phyloP scores from a whole-genome alignment of 192 early-diverging fungal genomes.

The Paraglomus brasilianum region DNA sequence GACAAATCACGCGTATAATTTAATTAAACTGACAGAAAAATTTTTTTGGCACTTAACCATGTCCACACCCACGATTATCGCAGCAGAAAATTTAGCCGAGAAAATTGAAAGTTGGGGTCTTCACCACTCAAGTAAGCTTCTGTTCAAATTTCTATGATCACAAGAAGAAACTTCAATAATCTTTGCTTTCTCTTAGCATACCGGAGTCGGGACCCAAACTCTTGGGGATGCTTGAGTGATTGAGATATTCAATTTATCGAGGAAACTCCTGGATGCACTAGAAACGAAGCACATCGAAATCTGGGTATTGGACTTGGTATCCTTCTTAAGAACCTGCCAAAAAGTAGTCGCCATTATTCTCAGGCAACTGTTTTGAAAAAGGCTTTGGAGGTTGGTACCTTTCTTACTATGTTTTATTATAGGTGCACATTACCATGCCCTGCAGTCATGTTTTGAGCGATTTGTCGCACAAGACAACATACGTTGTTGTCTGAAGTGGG shows the following conservation, averaged over 20 bases:
- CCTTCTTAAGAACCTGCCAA: slow-evolving; percentile 15
- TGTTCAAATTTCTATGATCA: slow-evolving; percentile 1
- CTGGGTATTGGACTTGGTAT: slow-evolving; percentile 8
- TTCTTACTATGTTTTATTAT: slow-evolving; percentile 11
- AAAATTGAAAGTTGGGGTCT: too few relatives aligned
- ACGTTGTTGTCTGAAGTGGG: slow-evolving; percentile 20
- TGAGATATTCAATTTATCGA: slow-evolving; percentile 12
- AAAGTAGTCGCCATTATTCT: background rate
- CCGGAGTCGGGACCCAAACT: background rate
- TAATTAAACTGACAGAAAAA: too few relatives aligned
- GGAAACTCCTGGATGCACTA: background rate
- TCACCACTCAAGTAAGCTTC: slow-evolving; percentile 9
- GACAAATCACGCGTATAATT: too few relatives aligned
- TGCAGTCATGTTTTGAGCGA: slow-evolving; percentile 26
- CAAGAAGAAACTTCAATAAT: background rate
- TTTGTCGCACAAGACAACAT: slow-evolving; percentile 19
- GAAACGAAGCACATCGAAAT: background rate
- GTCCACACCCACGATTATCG: too few relatives aligned
- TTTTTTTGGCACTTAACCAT: too few relatives aligned
- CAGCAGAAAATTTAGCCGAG: too few relatives aligned
- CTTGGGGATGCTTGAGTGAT: background rate
- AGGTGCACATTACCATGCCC: slow-evolving; percentile 23
- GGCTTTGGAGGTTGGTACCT: background rate
- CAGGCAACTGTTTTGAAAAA: slow-evolving; percentile 17
- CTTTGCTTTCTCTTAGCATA: slow-evolving; percentile 11